phyloP scores from a whole-genome alignment of 345 rosid genomes.

The Rhizophora apiculata region DNA sequence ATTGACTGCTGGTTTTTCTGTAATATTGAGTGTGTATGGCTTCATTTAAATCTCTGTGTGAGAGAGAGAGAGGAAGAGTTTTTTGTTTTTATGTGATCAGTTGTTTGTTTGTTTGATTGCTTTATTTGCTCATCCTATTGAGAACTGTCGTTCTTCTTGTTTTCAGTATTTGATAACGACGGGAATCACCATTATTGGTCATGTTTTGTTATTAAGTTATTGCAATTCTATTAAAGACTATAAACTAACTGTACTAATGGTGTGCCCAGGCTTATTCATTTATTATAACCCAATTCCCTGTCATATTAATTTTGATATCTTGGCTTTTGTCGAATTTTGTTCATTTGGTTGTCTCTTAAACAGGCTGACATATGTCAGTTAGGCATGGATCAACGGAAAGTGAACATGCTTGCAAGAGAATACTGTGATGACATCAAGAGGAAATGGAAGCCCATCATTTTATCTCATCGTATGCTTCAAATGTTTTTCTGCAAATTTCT shows the following conservation, averaged over 20 bases:
- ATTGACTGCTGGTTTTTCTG: too few species aligned
- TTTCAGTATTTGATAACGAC: too few species aligned
- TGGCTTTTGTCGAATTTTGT: neutral
- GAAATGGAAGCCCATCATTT: conserved; percentile 79
- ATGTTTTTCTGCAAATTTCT: conserved; percentile 6
- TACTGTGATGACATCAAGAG: conserved; percentile 89
- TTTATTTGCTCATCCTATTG: too few species aligned
- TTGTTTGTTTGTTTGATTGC: too few species aligned
- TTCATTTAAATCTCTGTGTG: too few species aligned
- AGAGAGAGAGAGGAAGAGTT: too few species aligned
- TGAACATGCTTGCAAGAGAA: conserved; percentile 81
- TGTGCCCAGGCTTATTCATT: neutral
- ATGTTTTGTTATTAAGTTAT: too few species aligned
- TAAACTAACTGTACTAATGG: neutral
- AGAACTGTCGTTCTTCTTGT: too few species aligned
- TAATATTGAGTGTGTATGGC: too few species aligned
- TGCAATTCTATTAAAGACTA: too few species aligned
- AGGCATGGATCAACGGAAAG: conserved; percentile 92
- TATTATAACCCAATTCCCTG: neutral
- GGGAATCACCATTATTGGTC: too few species aligned
- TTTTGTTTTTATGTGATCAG: too few species aligned
- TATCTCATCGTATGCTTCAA: conserved; percentile 68
- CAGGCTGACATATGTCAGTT: conserved; percentile 96
- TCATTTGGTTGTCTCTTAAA: conserved; percentile 3
- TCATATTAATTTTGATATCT: neutral